A percentile compares a stretch with the other conserved stretches of the same genome.
These are phyloP conservation scores for Pyrenochaeta sp. DNA, from an alignment of 2,329 filamentous ascomycete genomes.

Conservation along the genomic window DNA sequence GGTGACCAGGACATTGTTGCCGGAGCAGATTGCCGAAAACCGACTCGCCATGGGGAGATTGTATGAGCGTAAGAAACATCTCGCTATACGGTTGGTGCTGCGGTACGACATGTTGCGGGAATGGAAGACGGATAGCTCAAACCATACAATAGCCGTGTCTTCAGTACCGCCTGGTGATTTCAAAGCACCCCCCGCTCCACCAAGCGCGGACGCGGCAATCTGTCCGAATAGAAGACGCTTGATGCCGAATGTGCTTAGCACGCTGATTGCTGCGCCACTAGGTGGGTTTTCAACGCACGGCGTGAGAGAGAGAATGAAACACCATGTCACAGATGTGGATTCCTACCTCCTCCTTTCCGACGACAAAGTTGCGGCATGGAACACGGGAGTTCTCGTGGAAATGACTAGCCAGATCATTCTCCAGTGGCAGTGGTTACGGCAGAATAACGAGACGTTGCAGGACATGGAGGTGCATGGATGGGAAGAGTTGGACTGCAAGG, in stretches of 20 bases:
- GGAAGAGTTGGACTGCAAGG: constrained; percentile 31
- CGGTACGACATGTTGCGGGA: constrained; percentile 40
- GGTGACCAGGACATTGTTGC: constrained; percentile 32
- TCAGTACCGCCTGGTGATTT: neutral
- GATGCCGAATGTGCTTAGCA: constrained; percentile 32
- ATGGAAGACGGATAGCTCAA: constrained; percentile 21
- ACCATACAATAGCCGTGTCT: constrained; percentile 15
- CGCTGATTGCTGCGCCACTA: constrained; percentile 28
- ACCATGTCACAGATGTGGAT: constrained; percentile 40
- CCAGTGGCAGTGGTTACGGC: constrained; percentile 41
- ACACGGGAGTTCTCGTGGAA: constrained; percentile 7
- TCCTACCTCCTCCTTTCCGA: constrained; percentile 29
- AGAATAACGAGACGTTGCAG: constrained; percentile 31
- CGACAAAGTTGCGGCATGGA: constrained; percentile 27
- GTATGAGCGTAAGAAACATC: constrained; percentile 29
- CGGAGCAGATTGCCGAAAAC: constrained; percentile 37
- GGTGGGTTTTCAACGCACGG: constrained; percentile 24
- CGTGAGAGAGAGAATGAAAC: constrained; percentile 37
- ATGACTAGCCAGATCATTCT: constrained; percentile 21
- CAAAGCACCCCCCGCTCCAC: neutral
- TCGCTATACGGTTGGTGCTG: constrained; percentile 26
- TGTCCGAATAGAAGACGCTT: constrained; percentile 8
- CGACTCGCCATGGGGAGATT: constrained; percentile 23
- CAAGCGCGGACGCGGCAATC: neutral
- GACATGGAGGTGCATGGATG: constrained; percentile 35